A percentile compares a stretch with the other conserved stretches of the same genome.
These are phyloP conservation scores for Boechera stricta DNA, from an alignment of 345 rosid genomes.

Conservation along the genomic window DNA sequence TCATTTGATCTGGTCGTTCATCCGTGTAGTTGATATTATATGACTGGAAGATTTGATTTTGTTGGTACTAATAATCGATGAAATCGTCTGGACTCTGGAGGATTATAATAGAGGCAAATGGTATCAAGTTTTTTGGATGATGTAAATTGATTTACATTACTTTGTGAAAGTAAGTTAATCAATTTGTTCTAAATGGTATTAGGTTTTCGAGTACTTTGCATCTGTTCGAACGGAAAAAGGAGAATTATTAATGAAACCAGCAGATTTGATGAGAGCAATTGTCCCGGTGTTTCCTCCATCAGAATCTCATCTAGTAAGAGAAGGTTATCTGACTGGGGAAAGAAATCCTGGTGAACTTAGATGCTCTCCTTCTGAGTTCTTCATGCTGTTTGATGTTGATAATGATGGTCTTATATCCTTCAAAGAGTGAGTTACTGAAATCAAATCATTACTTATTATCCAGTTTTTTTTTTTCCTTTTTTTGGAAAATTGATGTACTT, in stretches of 20 bases:
- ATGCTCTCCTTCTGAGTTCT: conserved; percentile 78
- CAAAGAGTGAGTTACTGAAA: conserved; percentile 72
- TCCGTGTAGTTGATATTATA: background rate
- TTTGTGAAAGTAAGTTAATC: background rate
- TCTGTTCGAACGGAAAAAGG: conserved; percentile 60
- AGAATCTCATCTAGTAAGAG: conserved; percentile 81
- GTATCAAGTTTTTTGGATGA: background rate
- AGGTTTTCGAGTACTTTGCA: conserved; percentile 96
- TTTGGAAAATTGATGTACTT: conserved; percentile 20
- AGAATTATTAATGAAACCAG: conserved; percentile 80
- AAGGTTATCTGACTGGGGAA: conserved; percentile 91
- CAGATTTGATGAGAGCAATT: conserved; percentile 90
- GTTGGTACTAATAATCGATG: background rate
- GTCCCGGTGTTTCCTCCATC: conserved; percentile 98
- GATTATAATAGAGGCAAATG: background rate
- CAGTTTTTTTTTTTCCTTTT: background rate
- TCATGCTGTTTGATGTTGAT: conserved; percentile 88
- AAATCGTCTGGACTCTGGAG: background rate
- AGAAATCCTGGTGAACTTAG: conserved; percentile 80
- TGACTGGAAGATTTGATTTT: background rate
- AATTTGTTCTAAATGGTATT: background rate
- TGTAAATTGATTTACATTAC: background rate
- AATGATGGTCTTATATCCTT: conserved; percentile 87
- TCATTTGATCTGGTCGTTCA: background rate
- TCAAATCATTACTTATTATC: background rate